A percentile compares a stretch with the other conserved stretches of the same genome.
These are phyloP conservation scores for Pneumocystis jirovecii DNA, from an alignment of 1,139 yeast genomes.

Conservation along the genomic window DNA sequence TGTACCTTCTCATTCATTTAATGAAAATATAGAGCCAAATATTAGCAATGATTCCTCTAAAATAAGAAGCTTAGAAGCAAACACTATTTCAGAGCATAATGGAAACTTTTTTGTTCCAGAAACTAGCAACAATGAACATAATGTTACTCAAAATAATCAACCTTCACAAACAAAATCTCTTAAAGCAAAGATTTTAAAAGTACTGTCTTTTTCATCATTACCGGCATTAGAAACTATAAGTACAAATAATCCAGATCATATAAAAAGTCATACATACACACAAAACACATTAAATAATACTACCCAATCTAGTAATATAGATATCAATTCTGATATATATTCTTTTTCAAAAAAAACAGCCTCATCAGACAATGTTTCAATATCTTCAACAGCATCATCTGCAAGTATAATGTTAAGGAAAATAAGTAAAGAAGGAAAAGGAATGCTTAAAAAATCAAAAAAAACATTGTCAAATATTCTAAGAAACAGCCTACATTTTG, in stretches of 20 bases:
- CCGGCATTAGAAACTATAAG: background rate
- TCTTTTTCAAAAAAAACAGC: background rate
- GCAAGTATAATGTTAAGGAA: slow-evolving; percentile 9
- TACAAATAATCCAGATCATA: background rate
- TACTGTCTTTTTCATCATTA: background rate
- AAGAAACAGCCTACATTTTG: slow-evolving; percentile 5
- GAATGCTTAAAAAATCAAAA: background rate
- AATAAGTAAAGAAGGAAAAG: slow-evolving; percentile 4
- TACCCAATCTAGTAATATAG: background rate
- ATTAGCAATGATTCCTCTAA: background rate
- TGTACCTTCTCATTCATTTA: background rate
- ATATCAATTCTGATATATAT: background rate
- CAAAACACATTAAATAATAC: background rate
- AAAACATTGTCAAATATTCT: background rate
- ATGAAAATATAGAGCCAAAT: background rate
- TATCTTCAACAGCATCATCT: slow-evolving; percentile 9
- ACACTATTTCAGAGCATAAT: background rate
- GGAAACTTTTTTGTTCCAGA: background rate
- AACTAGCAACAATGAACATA: background rate
- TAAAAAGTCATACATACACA: background rate
- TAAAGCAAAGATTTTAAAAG: background rate
- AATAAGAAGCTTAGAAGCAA: background rate
- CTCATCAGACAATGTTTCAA: slow-evolving; percentile 8
- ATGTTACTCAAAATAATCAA: background rate
- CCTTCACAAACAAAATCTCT: background rate